Base-by-base conservation (phyloP, 2,329 filamentous ascomycete species). In the Graphilbum fragrans region DNA sequence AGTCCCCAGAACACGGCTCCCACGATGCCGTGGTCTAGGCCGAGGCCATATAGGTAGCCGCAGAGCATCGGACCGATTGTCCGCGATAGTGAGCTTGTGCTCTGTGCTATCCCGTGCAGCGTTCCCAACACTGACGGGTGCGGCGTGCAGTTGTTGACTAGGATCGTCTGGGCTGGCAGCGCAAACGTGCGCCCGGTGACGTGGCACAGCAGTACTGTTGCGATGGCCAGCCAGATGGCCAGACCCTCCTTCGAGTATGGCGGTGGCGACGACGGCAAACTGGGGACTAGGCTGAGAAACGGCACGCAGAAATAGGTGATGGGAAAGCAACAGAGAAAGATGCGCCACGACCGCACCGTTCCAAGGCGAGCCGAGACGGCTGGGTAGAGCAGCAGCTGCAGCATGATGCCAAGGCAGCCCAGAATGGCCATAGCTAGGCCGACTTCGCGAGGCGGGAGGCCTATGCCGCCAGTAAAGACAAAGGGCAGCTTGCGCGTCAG, bases 371-470 rank as follows among this genome's bases (percentile, higher is more conserved):
- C 63, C 37, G 83, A 83, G 17, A 86, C 61, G 23, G 62, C 60
- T 1, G 84, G 83, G 54, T 88, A 90, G 10, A 86, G 61, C 38
- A 82, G 64, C 11, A 86, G 69, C 55, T 87, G 82, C 36, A 92
- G 65, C 0, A 68, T 62, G 31, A 92, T 80, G n/a, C 86, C 86
- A 35, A 90, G 77, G 38, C 74, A 60, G 9, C 85, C 86, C 16
- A 92, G 70, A 39, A 83, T 78, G 3, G 84, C 78, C 64, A 88
- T 86, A 5, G 82, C 82, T 35, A 84, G 62, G n/a, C 85, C 85
- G 25, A 92, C 81, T 3, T 74, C 72, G 1, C 72, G 69, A 0
- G 83, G 78, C 1, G 74, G 73, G 40, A 92, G 70, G n/a, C 82
- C 82, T 0, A 92, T 66, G 2, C 86, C 86, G 22, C 85, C 83